phyloP scores from a whole-genome alignment of 2,329 filamentous ascomycete genomes.

The Pseudocercospora macadamiae region DNA sequence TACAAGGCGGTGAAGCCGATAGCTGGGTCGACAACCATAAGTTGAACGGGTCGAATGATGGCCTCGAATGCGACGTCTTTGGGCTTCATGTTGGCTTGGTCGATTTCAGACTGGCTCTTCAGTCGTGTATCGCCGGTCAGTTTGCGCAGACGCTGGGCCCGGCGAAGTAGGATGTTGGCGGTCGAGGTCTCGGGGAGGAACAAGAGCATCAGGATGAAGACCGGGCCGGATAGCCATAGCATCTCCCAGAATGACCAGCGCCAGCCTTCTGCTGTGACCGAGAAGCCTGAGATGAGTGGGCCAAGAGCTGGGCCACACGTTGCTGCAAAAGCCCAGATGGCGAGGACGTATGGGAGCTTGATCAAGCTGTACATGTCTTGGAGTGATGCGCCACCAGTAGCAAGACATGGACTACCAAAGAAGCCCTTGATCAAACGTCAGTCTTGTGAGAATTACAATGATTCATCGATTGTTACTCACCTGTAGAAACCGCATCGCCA shows the following conservation, averaged over 20 bases:
- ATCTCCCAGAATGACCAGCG: conserved; percentile 68
- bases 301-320: conserved; percentile 58
- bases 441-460: neutral
- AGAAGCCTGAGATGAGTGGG: conserved; percentile 63
- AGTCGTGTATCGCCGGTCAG: conserved; percentile 60
- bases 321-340: conserved; percentile 49
- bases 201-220: conserved; percentile 62
- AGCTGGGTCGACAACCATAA: conserved; percentile 39
- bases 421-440: conserved; percentile 55
- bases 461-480: neutral
- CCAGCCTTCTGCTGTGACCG: conserved; percentile 61
- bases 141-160: conserved; percentile 64
- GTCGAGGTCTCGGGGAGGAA: conserved; percentile 65
- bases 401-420: conserved; percentile 67
- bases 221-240: conserved; percentile 62
- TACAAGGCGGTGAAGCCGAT: conserved; percentile 40
- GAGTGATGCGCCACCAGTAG: conserved; percentile 59
- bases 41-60: conserved; percentile 49
- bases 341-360: conserved; percentile 49
- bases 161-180: conserved; percentile 63
- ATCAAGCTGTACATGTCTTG: conserved; percentile 56
- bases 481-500: conserved; percentile 62
- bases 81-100: conserved; percentile 58
- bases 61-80: conserved; percentile 56
- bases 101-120: conserved; percentile 66